Percentiles rank a stretch among this genome's conserved stretches.
Evolutionary conservation across 2,329 filamentous ascomycete species (phyloP).

Genomic region (Epicoccum sorghinum): DNA sequence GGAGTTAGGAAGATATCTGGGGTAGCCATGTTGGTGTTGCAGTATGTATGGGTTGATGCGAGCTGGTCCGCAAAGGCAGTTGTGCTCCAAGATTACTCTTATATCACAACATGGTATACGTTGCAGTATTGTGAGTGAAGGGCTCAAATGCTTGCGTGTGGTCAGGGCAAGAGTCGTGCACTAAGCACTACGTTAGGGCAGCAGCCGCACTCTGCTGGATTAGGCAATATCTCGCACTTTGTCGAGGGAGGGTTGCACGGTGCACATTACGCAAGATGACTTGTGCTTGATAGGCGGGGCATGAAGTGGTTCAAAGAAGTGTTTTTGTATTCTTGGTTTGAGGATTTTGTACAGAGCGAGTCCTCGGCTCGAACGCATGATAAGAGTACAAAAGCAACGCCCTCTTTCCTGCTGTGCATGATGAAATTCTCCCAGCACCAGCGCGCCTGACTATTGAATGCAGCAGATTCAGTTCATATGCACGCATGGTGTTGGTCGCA

Average conservation of each 20-base stretch:
- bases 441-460: constrained; percentile 10
- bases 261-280: too few species aligned
- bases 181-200: constrained; percentile 23
- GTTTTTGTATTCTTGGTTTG: constrained; percentile 22
- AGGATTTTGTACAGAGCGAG: constrained; percentile 42
- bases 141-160: constrained; percentile 18
- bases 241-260: neutral
- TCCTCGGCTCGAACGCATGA: constrained; percentile 37
- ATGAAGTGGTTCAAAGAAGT: neutral
- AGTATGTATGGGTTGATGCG: neutral
- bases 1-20: constrained; percentile 25
- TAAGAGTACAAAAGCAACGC: constrained; percentile 26
- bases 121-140: neutral
- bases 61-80: constrained; percentile 24
- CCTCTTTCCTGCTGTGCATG: neutral
- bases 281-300: neutral
- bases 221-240: constrained; percentile 38
- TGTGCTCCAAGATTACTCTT: constrained; percentile 1
- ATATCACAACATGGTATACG: neutral
- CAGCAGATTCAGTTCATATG: constrained; percentile 11
- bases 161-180: constrained; percentile 34
- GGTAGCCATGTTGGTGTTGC: constrained; percentile 23
- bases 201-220: constrained; percentile 21
- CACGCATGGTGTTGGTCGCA: neutral
- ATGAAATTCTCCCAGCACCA: neutral